Evolutionary conservation across 768 basidiomycete species (phyloP), one percentile per base, ranked within the genome.

Genomic region (Boletus vinaceobasis): DNA sequence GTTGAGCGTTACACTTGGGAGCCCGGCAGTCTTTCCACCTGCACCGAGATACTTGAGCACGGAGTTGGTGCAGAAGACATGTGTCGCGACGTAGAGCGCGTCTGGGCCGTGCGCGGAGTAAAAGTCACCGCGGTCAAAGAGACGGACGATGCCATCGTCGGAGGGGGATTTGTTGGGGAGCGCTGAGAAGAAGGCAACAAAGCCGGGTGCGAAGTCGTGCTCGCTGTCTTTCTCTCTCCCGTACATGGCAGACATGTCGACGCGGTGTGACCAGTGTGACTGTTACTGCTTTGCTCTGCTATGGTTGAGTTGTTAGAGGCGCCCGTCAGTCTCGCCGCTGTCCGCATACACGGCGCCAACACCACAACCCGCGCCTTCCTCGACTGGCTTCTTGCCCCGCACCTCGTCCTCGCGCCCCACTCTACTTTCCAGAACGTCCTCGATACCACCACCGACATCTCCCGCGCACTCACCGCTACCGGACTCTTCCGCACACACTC

Each of bases 41-140:
- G 73, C 66, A 7, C 96, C 96, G 39, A 97, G 84, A 67, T 91
- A 89, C 71, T 96, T 96, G 71, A 99, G 79, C 55, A 98, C 94
- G 1, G 91, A 87, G 63, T 91, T 89, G 3, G 97, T 99, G 52
- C 83, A 87, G 62, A 83, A 93, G 50, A 90, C 85, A 61, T 91
- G 80, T 19, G 84, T 77, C 5, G 96, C 95, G 58, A 96, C 84
- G 60, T 85, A 93, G n/a, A 83, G 74, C 1, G 96, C 96, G 70
- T 98, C 95, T 5, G 82, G 73, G 0, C 93, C 94, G 65, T 98
- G 93, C 1, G 85, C 87, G n/a, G 86, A 84, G 74, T 92, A 98
- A 72, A 81, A 98, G 15, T 89, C 85, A 62, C 79, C 80, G 26
- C 93, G 85, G 64, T 87, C 84, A 69, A 98, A 98, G 15, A 99